Evolutionary conservation across 1,139 yeast genomes (phyloP).

Genomic region (Kodamaea sp.): DNA sequence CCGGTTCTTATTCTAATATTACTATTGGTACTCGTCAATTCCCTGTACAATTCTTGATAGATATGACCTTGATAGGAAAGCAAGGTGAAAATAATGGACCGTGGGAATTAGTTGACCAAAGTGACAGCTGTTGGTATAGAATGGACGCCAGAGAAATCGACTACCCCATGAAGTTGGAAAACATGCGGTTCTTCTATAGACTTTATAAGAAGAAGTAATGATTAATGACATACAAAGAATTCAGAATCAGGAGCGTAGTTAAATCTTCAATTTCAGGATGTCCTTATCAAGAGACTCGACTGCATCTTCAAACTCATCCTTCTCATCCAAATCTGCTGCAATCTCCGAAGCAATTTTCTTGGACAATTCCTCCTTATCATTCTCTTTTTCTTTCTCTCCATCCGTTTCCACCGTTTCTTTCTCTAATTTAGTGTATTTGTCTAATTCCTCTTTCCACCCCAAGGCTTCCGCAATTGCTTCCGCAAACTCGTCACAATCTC

Average conservation of each 20-base stretch:
- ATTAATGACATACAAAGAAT: no score
- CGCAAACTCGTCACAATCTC: slow-evolving; percentile 67
- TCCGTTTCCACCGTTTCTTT: slow-evolving; percentile 1
- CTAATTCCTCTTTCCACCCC: slow-evolving; percentile 66
- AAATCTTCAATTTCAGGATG: slow-evolving; percentile 10
- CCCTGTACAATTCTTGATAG: slow-evolving; percentile 80
- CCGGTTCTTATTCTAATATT: slow-evolving; percentile 85
- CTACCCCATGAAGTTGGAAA: slow-evolving; percentile 76
- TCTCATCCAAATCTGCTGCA: slow-evolving; percentile 3
- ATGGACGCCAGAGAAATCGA: slow-evolving; percentile 51
- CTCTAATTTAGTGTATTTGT: slow-evolving; percentile 15
- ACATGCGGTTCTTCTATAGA: slow-evolving; percentile 83
- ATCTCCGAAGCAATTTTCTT: slow-evolving; percentile 4
- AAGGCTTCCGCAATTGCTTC: slow-evolving; percentile 50
- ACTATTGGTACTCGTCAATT: slow-evolving; percentile 72
- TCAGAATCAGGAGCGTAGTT: background rate
- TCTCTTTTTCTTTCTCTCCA: background rate
- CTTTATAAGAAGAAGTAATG: slow-evolving; percentile 55
- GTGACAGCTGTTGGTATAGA: slow-evolving; percentile 85
- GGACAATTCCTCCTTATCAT: background rate
- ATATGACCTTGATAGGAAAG: slow-evolving; percentile 66
- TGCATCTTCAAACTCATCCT: slow-evolving; percentile 3
- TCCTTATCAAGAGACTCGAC: slow-evolving; percentile 7
- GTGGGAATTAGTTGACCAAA: slow-evolving; percentile 66
- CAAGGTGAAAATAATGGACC: slow-evolving; percentile 49